Evolutionary conservation across 2,329 filamentous ascomycete genomes (phyloP).

Genomic region (Endoconidiophora polonica): DNA sequence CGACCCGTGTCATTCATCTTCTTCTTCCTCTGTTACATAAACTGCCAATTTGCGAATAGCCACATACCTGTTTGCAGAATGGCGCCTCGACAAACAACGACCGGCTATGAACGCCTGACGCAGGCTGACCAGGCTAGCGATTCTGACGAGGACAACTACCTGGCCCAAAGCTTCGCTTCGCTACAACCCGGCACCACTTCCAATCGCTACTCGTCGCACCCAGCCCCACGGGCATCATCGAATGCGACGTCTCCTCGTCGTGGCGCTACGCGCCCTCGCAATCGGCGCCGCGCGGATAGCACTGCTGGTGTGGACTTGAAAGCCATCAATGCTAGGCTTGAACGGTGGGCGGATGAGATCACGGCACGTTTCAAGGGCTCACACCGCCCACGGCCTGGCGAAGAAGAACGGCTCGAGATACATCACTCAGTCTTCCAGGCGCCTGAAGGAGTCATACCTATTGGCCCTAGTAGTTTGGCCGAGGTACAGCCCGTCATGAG

Average conservation of each 20-base stretch:
- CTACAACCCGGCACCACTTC: slow-evolving; percentile 36
- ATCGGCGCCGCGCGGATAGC: slow-evolving; percentile 31
- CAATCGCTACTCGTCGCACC: slow-evolving; percentile 39
- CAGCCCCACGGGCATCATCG: slow-evolving; percentile 33
- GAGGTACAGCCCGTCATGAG: slow-evolving; percentile 49
- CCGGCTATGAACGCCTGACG: slow-evolving; percentile 70
- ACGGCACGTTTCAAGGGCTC: slow-evolving; percentile 88
- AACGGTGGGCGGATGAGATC: slow-evolving; percentile 96
- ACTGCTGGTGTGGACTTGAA: slow-evolving; percentile 94
- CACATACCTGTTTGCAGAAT: slow-evolving; percentile 26
- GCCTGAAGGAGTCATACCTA: slow-evolving; percentile 70
- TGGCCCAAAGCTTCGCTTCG: slow-evolving; percentile 37
- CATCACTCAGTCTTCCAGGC: slow-evolving; percentile 94
- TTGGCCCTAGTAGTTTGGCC: slow-evolving; percentile 58
- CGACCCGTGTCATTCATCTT: no score
- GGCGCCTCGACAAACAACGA: slow-evolving; percentile 56
- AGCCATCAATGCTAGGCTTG: slow-evolving; percentile 87
- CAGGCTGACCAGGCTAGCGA: slow-evolving; percentile 66
- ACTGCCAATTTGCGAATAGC: neutral
- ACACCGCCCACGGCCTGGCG: slow-evolving; percentile 26
- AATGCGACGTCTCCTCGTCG: slow-evolving; percentile 36
- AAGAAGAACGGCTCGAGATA: slow-evolving; percentile 83
- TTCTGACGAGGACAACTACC: slow-evolving; percentile 42
- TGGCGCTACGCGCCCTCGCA: neutral
- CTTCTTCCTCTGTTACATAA: no score